Evolutionary conservation across 257 asterid species (phyloP).

Genomic region (Pogostemon cablin): DNA sequence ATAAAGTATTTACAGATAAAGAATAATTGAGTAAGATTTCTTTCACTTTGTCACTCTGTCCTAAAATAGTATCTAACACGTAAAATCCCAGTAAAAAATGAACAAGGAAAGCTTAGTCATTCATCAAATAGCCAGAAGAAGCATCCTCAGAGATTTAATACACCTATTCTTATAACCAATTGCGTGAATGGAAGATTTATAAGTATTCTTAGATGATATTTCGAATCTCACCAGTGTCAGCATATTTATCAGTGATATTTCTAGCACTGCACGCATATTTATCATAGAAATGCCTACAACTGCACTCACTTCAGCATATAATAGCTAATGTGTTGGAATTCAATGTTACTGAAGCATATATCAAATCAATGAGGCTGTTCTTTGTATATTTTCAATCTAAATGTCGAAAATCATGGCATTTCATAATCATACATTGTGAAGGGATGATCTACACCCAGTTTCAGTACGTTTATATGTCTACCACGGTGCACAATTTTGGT

Average conservation of each 20-base stretch:
- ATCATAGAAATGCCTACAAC: too few relatives aligned
- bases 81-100: background rate
- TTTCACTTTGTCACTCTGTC: slow-evolving; percentile 8
- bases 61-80: background rate
- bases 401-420: background rate
- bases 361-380: background rate
- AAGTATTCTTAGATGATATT: background rate
- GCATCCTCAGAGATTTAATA: slow-evolving; percentile 21
- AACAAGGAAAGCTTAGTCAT: background rate
- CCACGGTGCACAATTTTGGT: background rate
- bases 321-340: too few relatives aligned
- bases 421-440: background rate
- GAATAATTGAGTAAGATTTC: background rate
- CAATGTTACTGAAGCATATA: background rate
- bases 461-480: background rate
- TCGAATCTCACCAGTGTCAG: background rate
- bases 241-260: background rate
- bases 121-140: background rate
- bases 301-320: too few relatives aligned
- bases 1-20: slow-evolving; percentile 8
- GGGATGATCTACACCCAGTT: slow-evolving; percentile 7
- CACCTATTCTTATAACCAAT: background rate
- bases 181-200: slow-evolving; percentile 5
- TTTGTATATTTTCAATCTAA: background rate
- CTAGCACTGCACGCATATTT: too few relatives aligned